Evolutionary conservation across 1,284 basidiomycete genomes (phyloP).

Genomic region (Thelephora terrestris): DNA sequence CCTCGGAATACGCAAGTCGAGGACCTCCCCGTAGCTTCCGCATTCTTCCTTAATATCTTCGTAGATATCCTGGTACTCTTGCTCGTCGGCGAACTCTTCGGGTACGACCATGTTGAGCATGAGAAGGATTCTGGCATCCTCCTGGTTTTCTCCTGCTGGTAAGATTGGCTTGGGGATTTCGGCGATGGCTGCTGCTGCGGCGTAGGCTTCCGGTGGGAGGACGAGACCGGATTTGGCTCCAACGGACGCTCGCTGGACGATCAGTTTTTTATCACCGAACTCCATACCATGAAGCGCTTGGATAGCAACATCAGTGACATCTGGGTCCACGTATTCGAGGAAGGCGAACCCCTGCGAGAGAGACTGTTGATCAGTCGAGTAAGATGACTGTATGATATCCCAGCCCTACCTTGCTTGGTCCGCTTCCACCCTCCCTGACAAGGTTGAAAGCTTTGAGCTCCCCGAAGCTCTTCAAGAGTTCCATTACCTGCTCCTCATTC

Average conservation of each 20-base stretch:
- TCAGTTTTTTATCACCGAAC: constrained; percentile 91
- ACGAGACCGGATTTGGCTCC: constrained; percentile 71
- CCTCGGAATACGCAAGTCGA: constrained; percentile 83
- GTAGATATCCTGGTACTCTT: constrained; percentile 89
- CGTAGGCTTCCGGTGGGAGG: constrained; percentile 45
- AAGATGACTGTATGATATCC: constrained; percentile 2
- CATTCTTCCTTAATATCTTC: constrained; percentile 96
- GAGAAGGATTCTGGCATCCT: constrained; percentile 76
- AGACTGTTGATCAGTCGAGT: constrained; percentile 2
- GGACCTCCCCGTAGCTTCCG: constrained; percentile 70
- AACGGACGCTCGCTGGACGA: constrained; percentile 94
- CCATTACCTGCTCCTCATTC: constrained; percentile 96
- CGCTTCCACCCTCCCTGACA: constrained; percentile 87
- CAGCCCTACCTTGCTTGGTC: constrained; percentile 68
- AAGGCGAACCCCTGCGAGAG: constrained; percentile 85
- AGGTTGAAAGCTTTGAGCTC: constrained; percentile 97
- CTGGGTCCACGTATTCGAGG: constrained; percentile 92
- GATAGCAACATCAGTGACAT: constrained; percentile 91
- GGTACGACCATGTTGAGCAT: constrained; percentile 99
- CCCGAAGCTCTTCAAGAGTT: constrained; percentile 93
- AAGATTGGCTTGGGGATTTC: constrained; percentile 77
- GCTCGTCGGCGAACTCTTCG: constrained; percentile 86
- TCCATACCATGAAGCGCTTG: constrained; percentile 97
- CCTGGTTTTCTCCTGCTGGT: constrained; percentile 58
- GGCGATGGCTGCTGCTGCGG: constrained; percentile 44